Evolutionary conservation across 257 asterid species (phyloP).

Genomic region (Ballota nigra): DNA sequence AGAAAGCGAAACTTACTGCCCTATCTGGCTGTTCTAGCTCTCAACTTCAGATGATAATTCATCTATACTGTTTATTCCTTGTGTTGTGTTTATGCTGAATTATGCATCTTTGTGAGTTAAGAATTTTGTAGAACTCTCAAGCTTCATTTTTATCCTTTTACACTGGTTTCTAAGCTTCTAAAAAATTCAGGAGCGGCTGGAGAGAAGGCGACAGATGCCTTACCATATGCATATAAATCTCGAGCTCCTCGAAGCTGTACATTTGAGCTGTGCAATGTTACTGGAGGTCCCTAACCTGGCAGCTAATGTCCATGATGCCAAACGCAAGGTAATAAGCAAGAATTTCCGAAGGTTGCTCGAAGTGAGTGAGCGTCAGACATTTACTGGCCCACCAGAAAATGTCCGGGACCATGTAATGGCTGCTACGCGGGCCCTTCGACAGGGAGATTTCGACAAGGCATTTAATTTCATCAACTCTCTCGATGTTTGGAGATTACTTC

Average conservation of each 20-base stretch:
- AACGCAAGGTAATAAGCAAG: conserved; percentile 81
- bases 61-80: too few species aligned
- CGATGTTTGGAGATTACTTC: conserved; percentile 81
- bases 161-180: background rate
- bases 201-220: conserved; percentile 98
- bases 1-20: too few species aligned
- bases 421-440: conserved; percentile 78
- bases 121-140: background rate
- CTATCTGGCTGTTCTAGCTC: too few species aligned
- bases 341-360: conserved; percentile 77
- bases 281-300: conserved; percentile 99
- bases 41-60: too few species aligned
- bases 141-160: background rate
- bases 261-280: conserved; percentile 85
- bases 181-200: conserved; percentile 69
- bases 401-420: conserved; percentile 98
- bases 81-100: background rate
- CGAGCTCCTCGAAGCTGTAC: conserved; percentile 98
- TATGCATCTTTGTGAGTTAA: background rate
- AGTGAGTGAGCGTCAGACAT: conserved; percentile 81
- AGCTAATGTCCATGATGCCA: conserved; percentile 77
- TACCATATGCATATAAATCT: conserved; percentile 98
- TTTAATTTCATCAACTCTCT: conserved; percentile 64
- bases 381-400: conserved; percentile 92
- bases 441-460: conserved; percentile 79